A percentile compares a stretch with the other conserved stretches of the same genome.
These are phyloP conservation scores for Saccharomycopsis guyanensis DNA, from an alignment of 805 yeast species.

Conservation along the genomic window DNA sequence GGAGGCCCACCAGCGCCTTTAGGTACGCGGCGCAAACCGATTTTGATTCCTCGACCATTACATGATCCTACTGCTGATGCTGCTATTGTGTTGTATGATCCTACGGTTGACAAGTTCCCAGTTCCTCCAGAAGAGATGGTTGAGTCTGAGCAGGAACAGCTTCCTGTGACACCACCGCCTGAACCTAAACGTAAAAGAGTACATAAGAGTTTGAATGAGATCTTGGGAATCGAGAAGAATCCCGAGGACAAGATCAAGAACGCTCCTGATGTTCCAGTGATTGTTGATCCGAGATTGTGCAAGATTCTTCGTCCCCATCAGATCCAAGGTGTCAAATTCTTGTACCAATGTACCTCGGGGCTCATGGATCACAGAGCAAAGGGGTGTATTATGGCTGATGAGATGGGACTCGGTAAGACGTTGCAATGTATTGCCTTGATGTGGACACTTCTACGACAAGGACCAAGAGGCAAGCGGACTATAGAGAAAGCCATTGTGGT, in stretches of 20 bases:
- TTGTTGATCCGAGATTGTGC: slow-evolving; percentile 82
- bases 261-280: slow-evolving; percentile 88
- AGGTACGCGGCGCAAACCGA: slow-evolving; percentile 67
- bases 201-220: slow-evolving; percentile 68
- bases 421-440: slow-evolving; percentile 79
- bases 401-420: slow-evolving; percentile 92
- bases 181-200: slow-evolving; percentile 31
- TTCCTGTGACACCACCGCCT: slow-evolving; percentile 19
- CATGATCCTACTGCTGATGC: slow-evolving; percentile 92
- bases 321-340: slow-evolving; percentile 86
- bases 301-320: slow-evolving; percentile 92
- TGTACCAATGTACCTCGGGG: slow-evolving; percentile 88
- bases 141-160: not conserved
- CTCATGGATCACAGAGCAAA: slow-evolving; percentile 72
- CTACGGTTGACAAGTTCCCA: slow-evolving; percentile 62
- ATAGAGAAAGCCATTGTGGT: slow-evolving; percentile 88
- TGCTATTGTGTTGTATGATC: slow-evolving; percentile 92
- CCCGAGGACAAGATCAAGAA: slow-evolving; percentile 42
- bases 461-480: slow-evolving; percentile 73
- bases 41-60: slow-evolving; percentile 81
- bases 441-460: slow-evolving; percentile 88
- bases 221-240: slow-evolving; percentile 59
- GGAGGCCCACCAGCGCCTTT: slow-evolving; percentile 63
- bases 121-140: slow-evolving; percentile 16
- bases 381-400: slow-evolving; percentile 98